A percentile compares a stretch with the other conserved stretches of the same genome.
Evolutionary conservation across 441 rosid genomes (phyloP).

Genomic region (Cnidoscolus chayamansa): DNA sequence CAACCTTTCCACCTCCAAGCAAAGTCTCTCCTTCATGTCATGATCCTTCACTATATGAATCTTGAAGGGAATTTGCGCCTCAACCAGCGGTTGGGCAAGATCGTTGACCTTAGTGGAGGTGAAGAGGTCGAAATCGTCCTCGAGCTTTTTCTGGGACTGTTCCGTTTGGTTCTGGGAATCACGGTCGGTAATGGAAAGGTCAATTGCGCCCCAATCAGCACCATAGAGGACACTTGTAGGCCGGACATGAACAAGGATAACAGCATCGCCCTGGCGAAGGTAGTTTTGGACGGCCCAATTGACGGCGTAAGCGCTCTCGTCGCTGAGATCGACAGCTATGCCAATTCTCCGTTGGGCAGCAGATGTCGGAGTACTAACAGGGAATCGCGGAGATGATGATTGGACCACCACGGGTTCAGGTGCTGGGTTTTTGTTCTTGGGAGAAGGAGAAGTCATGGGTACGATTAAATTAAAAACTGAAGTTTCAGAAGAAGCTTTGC

Average conservation of each 20-base stretch:
- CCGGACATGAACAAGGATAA: slow-evolving; percentile 65
- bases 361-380: slow-evolving; percentile 29
- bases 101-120: slow-evolving; percentile 57
- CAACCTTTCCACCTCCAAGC: slow-evolving; percentile 81
- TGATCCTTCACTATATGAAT: slow-evolving; percentile 81
- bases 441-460: slow-evolving; percentile 22
- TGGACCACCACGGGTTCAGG: slow-evolving; percentile 51
- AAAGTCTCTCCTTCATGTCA: slow-evolving; percentile 83
- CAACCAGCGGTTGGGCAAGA: slow-evolving; percentile 59
- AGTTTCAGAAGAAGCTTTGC: background rate
- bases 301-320: slow-evolving; percentile 73
- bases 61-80: slow-evolving; percentile 62
- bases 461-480: too few relatives aligned
- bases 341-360: slow-evolving; percentile 63
- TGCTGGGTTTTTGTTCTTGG: slow-evolving; percentile 26
- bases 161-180: slow-evolving; percentile 29
- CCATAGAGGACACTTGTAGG: slow-evolving; percentile 74
- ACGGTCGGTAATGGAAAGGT: slow-evolving; percentile 24
- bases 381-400: slow-evolving; percentile 58
- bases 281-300: slow-evolving; percentile 80
- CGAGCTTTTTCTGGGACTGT: slow-evolving; percentile 49
- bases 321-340: slow-evolving; percentile 78
- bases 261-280: slow-evolving; percentile 68
- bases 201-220: slow-evolving; percentile 83
- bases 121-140: slow-evolving; percentile 65